phyloP scores from a whole-genome alignment of 306 rosid genomes.

The Begonia loranthoides region DNA sequence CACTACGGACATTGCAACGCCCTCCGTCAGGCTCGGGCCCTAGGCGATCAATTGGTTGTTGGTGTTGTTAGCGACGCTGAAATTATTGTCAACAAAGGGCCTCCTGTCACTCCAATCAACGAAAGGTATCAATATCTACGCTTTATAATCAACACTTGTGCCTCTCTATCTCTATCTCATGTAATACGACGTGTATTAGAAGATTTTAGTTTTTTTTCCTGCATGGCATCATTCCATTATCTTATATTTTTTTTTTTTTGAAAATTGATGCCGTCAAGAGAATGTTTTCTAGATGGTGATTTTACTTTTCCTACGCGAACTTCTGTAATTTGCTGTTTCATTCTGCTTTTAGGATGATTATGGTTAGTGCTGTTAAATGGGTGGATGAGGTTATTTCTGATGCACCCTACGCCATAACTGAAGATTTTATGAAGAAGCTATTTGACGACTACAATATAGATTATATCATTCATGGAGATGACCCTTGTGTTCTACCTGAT shows the following conservation, averaged over 20 bases:
- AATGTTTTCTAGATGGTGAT: too few species aligned
- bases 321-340: background rate
- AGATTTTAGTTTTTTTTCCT: background rate
- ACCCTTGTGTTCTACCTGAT: conserved; percentile 54
- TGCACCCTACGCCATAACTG: conserved; percentile 52
- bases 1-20: conserved; percentile 65
- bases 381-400: conserved; percentile 51
- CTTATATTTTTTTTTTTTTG: background rate
- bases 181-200: too few species aligned
- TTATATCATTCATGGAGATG: conserved; percentile 48
- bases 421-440: conserved; percentile 48
- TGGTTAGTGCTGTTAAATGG: conserved; percentile 53
- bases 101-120: conserved; percentile 44
- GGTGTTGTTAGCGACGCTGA: conserved; percentile 53
- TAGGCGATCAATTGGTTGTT: conserved; percentile 44
- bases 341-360: conserved; percentile 28
- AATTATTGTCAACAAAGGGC: conserved; percentile 42
- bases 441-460: conserved; percentile 43
- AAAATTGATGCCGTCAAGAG: too few species aligned
- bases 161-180: too few species aligned
- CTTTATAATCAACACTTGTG: background rate
- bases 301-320: background rate
- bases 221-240: background rate
- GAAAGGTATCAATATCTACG: conserved; percentile 25
- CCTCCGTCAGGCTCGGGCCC: conserved; percentile 56